phyloP scores from a whole-genome alignment of 768 basidiomycete genomes.

The Naematelia encephala region DNA sequence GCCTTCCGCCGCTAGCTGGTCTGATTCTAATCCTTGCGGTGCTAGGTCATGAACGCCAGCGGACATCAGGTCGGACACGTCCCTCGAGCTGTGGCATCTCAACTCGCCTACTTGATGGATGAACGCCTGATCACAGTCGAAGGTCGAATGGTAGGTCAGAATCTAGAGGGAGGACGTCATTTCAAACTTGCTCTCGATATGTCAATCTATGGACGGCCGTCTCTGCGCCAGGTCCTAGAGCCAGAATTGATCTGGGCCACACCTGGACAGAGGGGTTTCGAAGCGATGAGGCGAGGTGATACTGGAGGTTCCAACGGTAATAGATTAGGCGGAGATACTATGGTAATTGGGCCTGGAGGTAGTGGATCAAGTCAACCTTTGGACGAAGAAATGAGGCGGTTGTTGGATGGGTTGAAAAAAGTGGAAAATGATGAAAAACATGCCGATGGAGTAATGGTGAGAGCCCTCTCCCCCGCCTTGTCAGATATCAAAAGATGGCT shows the following conservation, averaged over 20 bases:
- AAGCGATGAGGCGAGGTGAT: conserved; percentile 11
- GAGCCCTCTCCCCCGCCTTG: conserved; percentile 1
- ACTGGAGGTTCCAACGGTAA: conserved; percentile 8
- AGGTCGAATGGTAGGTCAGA: conserved; percentile 58
- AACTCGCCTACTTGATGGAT: conserved; percentile 72
- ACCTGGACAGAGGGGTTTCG: conserved; percentile 63
- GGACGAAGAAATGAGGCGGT: conserved; percentile 65
- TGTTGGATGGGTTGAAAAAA: conserved; percentile 67
- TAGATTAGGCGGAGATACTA: neutral
- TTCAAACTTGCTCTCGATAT: conserved; percentile 62
- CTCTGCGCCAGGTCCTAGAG: conserved; percentile 62
- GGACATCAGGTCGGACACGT: conserved; percentile 76
- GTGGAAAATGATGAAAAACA: conserved; percentile 74
- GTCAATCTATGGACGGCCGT: conserved; percentile 67
- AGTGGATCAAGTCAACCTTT: conserved; percentile 28
- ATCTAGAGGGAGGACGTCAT: conserved; percentile 42
- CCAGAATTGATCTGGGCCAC: conserved; percentile 71
- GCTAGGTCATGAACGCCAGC: conserved; percentile 73
- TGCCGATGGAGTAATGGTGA: conserved; percentile 51
- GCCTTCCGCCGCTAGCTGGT: too few relatives aligned
- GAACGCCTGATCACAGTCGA: conserved; percentile 63
- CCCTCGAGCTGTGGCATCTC: conserved; percentile 59
- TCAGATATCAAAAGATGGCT: conserved; percentile 50
- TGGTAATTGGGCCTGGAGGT: conserved; percentile 3
- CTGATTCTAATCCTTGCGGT: neutral